phyloP scores from a whole-genome alignment of 169 alveolate species.

The Babesia sp. region DNA sequence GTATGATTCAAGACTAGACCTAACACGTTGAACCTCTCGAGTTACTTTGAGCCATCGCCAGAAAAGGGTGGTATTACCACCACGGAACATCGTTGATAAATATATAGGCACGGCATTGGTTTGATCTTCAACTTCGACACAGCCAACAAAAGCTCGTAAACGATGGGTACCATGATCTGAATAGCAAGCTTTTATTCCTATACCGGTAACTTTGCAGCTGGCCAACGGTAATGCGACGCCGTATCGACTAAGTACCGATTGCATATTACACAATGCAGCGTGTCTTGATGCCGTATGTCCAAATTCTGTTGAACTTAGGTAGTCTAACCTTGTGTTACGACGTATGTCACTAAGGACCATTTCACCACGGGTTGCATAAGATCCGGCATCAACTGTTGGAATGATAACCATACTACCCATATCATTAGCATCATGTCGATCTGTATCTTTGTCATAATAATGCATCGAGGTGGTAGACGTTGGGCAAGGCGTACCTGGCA shows the following conservation, averaged over 20 bases:
- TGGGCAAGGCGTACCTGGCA: not conserved
- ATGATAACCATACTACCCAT: not conserved
- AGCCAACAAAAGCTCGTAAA: conserved; percentile 51
- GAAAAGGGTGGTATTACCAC: conserved; percentile 52
- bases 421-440: not conserved
- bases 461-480: not conserved
- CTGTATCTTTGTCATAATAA: not conserved
- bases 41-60: conserved; percentile 68
- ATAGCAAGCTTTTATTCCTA: conserved; percentile 32
- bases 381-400: not conserved
- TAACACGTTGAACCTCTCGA: conserved; percentile 40
- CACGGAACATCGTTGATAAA: conserved; percentile 47
- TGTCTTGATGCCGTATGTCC: not conserved
- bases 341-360: not conserved
- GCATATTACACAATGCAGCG: conserved; percentile 1
- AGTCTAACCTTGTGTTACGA: not conserved
- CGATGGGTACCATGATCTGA: conserved; percentile 27
- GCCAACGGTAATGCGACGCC: conserved; percentile 56
- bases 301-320: not conserved
- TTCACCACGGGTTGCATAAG: not conserved
- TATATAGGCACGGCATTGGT: conserved; percentile 60
- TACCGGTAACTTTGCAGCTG: conserved; percentile 56
- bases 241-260: conserved; percentile 11
- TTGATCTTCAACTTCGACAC: conserved; percentile 62
- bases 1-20: conserved; percentile 10